Base-by-base conservation (phyloP, 345 rosid genomes). In the Abelmoschus esculentus region DNA sequence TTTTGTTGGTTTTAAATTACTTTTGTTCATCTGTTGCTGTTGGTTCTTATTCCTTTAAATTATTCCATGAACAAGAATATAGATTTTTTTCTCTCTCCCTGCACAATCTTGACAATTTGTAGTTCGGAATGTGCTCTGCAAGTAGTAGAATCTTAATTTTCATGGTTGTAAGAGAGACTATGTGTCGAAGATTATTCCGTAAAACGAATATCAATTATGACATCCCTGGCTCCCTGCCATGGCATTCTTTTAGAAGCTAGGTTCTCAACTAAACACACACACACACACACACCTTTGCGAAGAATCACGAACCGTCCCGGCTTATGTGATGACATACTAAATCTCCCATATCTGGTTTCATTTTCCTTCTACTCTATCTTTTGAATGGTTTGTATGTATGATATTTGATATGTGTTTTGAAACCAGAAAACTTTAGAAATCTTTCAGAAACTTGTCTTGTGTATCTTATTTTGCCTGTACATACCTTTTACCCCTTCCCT, bases 31-130 rank as follows among this genome's bases (percentile, higher is more conserved):
- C 57, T 55, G 57, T 9, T 66, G 65, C 26, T 70, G 70, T 50
- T 66, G 17, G 31, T 67, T 67, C 65, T 57, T 50, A 26, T 70
- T 40, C 28, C 70, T 40, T 34, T 54, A 32, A 36, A 52, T 31
- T 50, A 18, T 31, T 67, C 46, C 53, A 10, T 17, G 4, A 40
- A 46, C 28, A 7, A 17, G 47, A 6, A 3, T 42, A 7, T 42
- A 42, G 12, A 61, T 3, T n/a, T 61, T 8, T 10, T 0, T 8
- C 44, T 32, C 36, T 4, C 36, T 32, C 4, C 36, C 6, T 32
- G 36, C 36, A 32, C 36, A 32, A 32, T 32, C 36, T 32, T 32
- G 36, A 32, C 36, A 32, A 32, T 32, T 32, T 4, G 49, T 1
- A 36, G 40, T 36, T 61, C 49, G 18, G 3, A 61, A 47, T 9